These are phyloP conservation scores for Anthracocystis panici-leucophaei DNA, from an alignment of 1,284 basidiomycete genomes.

Conservation along the genomic window DNA sequence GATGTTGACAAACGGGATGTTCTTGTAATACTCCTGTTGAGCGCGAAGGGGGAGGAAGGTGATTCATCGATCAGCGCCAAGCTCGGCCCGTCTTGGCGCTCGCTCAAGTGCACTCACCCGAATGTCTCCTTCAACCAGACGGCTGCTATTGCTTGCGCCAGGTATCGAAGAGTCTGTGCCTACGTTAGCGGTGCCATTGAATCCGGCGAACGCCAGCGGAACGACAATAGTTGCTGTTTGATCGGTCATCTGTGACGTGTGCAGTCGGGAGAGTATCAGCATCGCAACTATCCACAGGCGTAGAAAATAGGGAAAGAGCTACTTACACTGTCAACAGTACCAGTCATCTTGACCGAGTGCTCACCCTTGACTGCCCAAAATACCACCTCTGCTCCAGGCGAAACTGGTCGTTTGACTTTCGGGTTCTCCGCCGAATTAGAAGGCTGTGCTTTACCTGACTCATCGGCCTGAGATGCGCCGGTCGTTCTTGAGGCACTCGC, in stretches of 20 bases:
- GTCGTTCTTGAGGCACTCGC: not conserved
- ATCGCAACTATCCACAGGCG: not conserved
- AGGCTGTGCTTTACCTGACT: not conserved
- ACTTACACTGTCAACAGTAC: conserved; percentile 41
- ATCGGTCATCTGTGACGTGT: conserved; percentile 22
- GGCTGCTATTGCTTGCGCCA: not conserved
- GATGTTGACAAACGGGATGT: conserved; percentile 38
- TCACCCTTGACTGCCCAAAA: conserved; percentile 44
- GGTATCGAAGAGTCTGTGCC: not conserved
- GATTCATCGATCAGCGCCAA: not conserved
- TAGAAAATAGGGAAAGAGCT: not conserved
- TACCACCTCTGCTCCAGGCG: conserved; percentile 32
- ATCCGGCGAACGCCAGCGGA: not conserved
- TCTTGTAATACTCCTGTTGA: conserved; percentile 5
- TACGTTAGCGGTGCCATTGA: not conserved
- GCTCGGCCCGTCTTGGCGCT: not conserved
- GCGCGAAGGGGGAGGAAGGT: not conserved
- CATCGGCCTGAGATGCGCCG: not conserved
- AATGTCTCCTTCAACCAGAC: not conserved
- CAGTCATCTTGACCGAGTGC: conserved; percentile 30
- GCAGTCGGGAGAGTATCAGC: not conserved
- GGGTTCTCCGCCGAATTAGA: not conserved
- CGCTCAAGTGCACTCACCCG: not conserved
- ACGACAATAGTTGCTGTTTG: conserved; percentile 15
- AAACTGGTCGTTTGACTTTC: conserved; percentile 16